Conservation (phyloP, 1,284 basidiomycete species). For the Tranzscheliella williamsii region DNA sequence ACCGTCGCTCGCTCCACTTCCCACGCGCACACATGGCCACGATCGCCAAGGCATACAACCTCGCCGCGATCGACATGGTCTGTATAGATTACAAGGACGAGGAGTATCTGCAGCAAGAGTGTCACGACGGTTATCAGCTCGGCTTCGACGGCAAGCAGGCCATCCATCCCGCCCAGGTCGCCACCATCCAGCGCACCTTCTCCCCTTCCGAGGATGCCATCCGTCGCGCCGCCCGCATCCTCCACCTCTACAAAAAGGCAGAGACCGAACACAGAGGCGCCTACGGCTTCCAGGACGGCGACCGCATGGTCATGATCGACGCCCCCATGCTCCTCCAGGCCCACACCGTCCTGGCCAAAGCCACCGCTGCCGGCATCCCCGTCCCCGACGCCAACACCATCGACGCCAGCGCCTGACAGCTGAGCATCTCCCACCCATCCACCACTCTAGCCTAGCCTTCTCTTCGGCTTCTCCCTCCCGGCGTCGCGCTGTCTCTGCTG, state of each 20-base stretch:
- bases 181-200: constrained; percentile 75
- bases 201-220: constrained; percentile 78
- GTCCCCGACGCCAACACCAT: constrained; percentile 64
- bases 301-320: constrained; percentile 72
- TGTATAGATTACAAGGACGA: constrained; percentile 85
- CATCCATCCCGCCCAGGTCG: constrained; percentile 86
- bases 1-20: constrained; percentile 76
- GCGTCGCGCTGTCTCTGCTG: too few relatives aligned
- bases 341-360: constrained; percentile 69
- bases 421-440: too few relatives aligned
- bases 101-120: constrained; percentile 74
- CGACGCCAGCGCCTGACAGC: too few relatives aligned
- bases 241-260: constrained; percentile 62
- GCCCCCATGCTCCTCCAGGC: constrained; percentile 67
- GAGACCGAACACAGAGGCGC: constrained; percentile 66
- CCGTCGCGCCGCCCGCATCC: constrained; percentile 73
- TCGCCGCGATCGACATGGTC: constrained; percentile 81
- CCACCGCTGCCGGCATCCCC: constrained; percentile 69
- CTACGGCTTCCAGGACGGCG: constrained; percentile 67
- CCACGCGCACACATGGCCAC: constrained; percentile 83
- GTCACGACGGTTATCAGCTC: constrained; percentile 66
- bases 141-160: constrained; percentile 70
- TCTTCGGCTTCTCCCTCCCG: too few relatives aligned
- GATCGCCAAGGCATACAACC: constrained; percentile 78
- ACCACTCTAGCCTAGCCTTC: too few relatives aligned